Conservation (phyloP, 805 yeast species). For the Clavispora vitiphila region DNA sequence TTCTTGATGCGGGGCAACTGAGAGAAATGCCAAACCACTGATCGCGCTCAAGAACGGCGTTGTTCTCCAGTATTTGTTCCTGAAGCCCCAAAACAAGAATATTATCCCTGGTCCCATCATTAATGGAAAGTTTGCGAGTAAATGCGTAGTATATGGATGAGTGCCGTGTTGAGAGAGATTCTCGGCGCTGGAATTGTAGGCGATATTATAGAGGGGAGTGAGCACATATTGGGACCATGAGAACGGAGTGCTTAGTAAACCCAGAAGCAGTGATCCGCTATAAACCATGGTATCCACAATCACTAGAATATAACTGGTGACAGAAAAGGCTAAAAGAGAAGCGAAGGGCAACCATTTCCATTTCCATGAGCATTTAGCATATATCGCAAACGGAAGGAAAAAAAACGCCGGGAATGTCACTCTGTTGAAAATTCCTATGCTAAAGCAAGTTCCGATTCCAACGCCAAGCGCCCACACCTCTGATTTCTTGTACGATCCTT, state of each 20-base stretch:
- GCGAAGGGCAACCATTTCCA: conserved; percentile 31
- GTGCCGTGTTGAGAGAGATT: conserved; percentile 79
- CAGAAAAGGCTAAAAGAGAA: conserved; percentile 22
- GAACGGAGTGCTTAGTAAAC: conserved; percentile 9
- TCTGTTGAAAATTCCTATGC: conserved; percentile 78
- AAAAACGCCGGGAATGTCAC: conserved; percentile 78
- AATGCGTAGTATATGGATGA: conserved; percentile 73
- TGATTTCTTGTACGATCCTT: conserved; percentile 3
- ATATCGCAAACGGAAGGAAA: conserved; percentile 50
- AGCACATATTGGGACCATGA: conserved; percentile 36
- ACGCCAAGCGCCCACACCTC: conserved; percentile 38
- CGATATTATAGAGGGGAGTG: conserved; percentile 72
- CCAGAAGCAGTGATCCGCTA: conserved; percentile 5
- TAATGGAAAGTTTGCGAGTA: conserved; percentile 71
- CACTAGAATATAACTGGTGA: conserved; percentile 36
- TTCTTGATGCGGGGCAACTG: conserved; percentile 88
- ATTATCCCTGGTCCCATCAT: conserved; percentile 71
- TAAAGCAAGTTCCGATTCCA: conserved; percentile 25
- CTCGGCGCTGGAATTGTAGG: conserved; percentile 55
- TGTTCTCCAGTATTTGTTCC: conserved; percentile 38
- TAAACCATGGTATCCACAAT: conserved; percentile 52
- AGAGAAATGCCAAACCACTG: conserved; percentile 59
- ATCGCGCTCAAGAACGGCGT: conserved; percentile 55
- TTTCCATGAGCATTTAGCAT: conserved; percentile 38
- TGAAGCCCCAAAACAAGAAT: conserved; percentile 34